Evolutionary conservation across 495 filamentous ascomycete genomes (phyloP).

Genomic region (Penicillium samsonianum): DNA sequence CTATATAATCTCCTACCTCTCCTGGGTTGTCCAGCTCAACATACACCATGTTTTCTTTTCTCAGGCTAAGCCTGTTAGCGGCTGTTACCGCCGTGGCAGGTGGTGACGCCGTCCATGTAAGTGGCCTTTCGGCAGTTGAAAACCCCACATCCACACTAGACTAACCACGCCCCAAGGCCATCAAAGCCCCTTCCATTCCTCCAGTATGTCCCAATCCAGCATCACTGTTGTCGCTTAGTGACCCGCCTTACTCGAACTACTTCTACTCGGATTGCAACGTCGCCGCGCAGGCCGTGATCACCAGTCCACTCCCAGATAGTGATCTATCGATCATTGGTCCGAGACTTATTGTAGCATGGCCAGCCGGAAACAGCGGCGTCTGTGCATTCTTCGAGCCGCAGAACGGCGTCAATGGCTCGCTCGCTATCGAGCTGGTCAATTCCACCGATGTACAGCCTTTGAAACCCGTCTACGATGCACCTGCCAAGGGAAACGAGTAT

Average conservation of each 20-base stretch:
- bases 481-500: slow-evolving; percentile 27
- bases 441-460: slow-evolving; percentile 39
- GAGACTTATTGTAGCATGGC: slow-evolving; percentile 63
- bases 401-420: slow-evolving; percentile 54
- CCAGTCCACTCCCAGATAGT: slow-evolving; percentile 52
- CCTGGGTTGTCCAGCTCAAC: no score
- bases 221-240: slow-evolving; percentile 27
- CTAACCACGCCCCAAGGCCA: no score
- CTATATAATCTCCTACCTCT: no score
- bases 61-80: no score
- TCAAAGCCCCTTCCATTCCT: no score
- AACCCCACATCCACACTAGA: no score
- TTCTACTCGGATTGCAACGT: slow-evolving; percentile 62
- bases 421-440: slow-evolving; percentile 54
- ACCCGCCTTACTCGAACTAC: slow-evolving; percentile 62
- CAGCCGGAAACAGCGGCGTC: slow-evolving; percentile 63
- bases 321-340: slow-evolving; percentile 56
- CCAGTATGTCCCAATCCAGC: slow-evolving; percentile 15
- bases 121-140: no score
- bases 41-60: no score
- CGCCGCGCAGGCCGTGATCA: slow-evolving; percentile 58
- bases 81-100: no score
- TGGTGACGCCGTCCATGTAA: no score
- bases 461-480: slow-evolving; percentile 34
- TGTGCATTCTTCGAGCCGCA: slow-evolving; percentile 54